These are phyloP conservation scores for Salix exigua DNA, from an alignment of 345 rosid genomes.

Conservation along the genomic window DNA sequence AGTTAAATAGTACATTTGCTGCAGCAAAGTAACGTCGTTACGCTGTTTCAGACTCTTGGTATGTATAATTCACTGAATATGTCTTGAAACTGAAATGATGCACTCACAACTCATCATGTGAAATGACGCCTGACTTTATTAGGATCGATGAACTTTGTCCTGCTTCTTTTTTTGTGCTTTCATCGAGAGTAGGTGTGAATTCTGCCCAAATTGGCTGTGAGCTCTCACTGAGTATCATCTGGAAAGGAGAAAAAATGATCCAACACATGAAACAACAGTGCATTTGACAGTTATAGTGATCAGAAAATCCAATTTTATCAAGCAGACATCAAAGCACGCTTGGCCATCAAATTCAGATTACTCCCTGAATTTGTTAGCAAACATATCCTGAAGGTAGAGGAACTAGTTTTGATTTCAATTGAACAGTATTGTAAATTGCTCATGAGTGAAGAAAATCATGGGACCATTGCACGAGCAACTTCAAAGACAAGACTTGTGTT, in stretches of 20 bases:
- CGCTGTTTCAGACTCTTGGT: neutral
- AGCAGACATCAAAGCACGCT: neutral
- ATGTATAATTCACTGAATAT: neutral
- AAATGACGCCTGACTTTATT: conserved; percentile 55
- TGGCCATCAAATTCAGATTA: neutral
- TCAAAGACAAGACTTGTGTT: neutral
- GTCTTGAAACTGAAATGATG: neutral
- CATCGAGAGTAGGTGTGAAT: conserved; percentile 30
- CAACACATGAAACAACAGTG: neutral
- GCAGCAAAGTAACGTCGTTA: neutral
- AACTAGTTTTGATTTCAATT: neutral
- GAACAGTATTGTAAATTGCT: neutral
- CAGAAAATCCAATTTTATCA: neutral
- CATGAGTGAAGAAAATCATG: neutral
- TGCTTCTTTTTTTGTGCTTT: conserved; percentile 29
- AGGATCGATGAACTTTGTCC: conserved; percentile 33
- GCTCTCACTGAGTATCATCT: conserved; percentile 56
- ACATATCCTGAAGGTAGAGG: neutral
- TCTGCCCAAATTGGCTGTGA: conserved; percentile 59
- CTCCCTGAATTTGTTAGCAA: neutral
- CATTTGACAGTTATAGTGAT: neutral
- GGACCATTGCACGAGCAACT: neutral
- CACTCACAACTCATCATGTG: conserved; percentile 54
- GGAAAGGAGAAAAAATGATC: conserved; percentile 8
- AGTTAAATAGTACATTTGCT: neutral